phyloP scores from a whole-genome alignment of 148 eudicot species.

The Chenopodium quinoa region DNA sequence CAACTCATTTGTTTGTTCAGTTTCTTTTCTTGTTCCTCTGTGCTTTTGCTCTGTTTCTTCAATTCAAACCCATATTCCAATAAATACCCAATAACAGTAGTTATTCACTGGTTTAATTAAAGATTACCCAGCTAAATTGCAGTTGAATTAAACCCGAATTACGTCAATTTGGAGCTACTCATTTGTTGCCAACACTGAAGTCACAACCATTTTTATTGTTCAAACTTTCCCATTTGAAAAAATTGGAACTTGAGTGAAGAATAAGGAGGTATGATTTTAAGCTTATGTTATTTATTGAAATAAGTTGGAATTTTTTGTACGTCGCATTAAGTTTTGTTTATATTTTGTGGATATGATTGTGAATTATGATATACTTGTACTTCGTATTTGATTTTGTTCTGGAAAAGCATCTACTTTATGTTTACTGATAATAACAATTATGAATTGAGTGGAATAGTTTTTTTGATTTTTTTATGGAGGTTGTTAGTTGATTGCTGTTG shows the following conservation, averaged over 20 bases:
- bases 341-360: not conserved
- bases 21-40: no score
- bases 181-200: not conserved
- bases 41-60: no score
- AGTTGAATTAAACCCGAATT: not conserved
- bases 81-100: not conserved
- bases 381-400: no score
- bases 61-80: not conserved
- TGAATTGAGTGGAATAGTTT: no score
- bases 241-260: not conserved
- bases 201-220: not conserved
- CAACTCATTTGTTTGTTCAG: no score
- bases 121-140: not conserved
- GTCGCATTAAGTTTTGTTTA: not conserved
- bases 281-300: not conserved
- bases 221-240: slow-evolving; percentile 4
- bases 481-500: no score
- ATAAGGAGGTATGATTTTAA: not conserved
- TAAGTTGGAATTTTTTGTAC: not conserved
- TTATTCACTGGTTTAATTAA: not conserved
- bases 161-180: not conserved
- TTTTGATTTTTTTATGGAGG: no score
- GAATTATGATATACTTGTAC: no score
- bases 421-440: no score
- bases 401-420: no score